Base-by-base conservation (phyloP, 768 basidiomycete species). In the Tylopilus intermedius region DNA sequence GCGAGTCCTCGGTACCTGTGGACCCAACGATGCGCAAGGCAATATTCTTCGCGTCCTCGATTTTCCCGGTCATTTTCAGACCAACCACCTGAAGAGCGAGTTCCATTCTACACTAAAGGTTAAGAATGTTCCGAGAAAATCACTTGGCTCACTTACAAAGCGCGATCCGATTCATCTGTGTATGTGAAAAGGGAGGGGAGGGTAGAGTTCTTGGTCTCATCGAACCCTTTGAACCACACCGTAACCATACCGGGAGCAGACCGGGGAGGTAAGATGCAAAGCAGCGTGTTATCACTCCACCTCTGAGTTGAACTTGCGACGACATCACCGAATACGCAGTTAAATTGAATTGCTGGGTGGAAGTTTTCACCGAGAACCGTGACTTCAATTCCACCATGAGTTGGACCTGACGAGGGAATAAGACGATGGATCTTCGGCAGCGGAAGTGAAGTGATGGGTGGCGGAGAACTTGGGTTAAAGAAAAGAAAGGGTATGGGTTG, bases 41-140 rank as follows among this genome's bases (percentile, higher is more conserved):
- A 35, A 96, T 88, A 53, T 92, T 89, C 69, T 90, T 87, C 2
- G 94, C 93, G 49, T 94, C 90, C 61, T 94, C 92, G 27, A 95
- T 84, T 63, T 93, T 89, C 45, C 94, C 94, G 0, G 93, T 95
- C 90, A 96, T 94, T 74, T 95, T 94, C 57, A 96, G 74, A 0
- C 94, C 94, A 15, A 97, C 93, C 13, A 95, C 92, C 64, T 95
- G 93, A 4, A 97, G 76, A 47, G 94, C 94, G 49, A 96, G 81
- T 67, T 95, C 94, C 91, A 97, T 94, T 58, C 91, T 94, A 60
- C 27, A 61, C 56, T 53, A 35, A 18, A 53, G 46, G 44, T 57
- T 48, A 59, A 64, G 57, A 49, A 50, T 24, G 50, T 39, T 50
- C 38, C 24, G 24, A 56, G 37, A 41, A 42, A 44, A 22, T 21